Base-by-base conservation (phyloP, 371 early-diverging fungal genomes). In the Apophysomyces ossiformis region DNA sequence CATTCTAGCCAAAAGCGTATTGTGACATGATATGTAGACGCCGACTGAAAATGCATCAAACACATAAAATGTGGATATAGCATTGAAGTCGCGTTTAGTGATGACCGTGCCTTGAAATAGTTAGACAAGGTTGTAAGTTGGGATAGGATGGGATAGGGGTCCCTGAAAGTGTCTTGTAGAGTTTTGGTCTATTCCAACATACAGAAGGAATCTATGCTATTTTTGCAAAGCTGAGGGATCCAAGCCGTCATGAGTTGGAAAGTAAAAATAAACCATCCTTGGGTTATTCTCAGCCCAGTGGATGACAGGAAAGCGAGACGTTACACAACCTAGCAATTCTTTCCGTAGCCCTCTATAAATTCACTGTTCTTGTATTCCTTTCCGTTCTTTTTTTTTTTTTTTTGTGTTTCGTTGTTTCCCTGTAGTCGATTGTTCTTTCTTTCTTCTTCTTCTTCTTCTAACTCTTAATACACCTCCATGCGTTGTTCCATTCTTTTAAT, bases 321-420 rank as follows among this genome's bases (percentile, higher is more conserved):
- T 50, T 50, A 50, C 54, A 50, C 54, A 21, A 50, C 16, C 54
- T 9, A 16, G 8, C n/a, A 50, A 50, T 50, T 21, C 54, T 50
- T 43, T 50, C 54, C 54, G 54, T 26, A 7, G 18, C 2, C 54
- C 54, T 26, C 21, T 45, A 38, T 38, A 45, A 60, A 60, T 45
- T 37, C 47, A 11, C 62, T 62, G 36, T 18, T 32, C 46, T 35
- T 45, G 45, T 37, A 36, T 44, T 60, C 56, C 32, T 45, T 58
- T 58, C 45, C 57, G 54, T 57, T 61, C 58, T 50, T 57, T 64
- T 61, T 66, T 58, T 66, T 57, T 60, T n/a, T n/a, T n/a, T n/a
- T n/a, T n/a, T n/a, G 47, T 57, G 36, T 39, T 63, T 65, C 54
- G 32, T 58, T 59, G 12, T 8, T 43, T 26, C 32, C 2, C 32